Base-by-base conservation (phyloP, 371 early-diverging fungal species). In the Blakeslea trispora region DNA sequence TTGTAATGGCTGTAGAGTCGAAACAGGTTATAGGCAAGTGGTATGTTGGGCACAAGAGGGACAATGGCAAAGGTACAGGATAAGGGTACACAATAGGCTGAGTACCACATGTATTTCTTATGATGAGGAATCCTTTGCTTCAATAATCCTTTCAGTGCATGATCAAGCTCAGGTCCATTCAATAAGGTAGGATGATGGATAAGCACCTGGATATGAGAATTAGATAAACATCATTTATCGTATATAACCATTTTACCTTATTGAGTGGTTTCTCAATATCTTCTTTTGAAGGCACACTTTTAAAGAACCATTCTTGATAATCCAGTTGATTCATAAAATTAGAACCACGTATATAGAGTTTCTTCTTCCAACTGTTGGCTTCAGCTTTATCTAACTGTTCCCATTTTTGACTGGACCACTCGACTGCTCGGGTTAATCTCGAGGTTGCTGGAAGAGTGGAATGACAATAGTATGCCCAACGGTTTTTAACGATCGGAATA, bases 1-100 rank as follows among this genome's bases (percentile, higher is more conserved):
- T 86, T 86, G 71, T 87, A 91, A 55, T 93, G 90, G 45, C 89
- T 88, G 72, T 90, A 90, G 15, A 91, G 71, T 5, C 93, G 86
- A 59, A 89, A 91, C 21, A 89, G 55, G 59, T 93, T 93, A 69
- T 92, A 93, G 19, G 88, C 86, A 14, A 93, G 68, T 0, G 91
- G 91, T 43, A 93, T 84, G 68, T 93, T 93, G 32, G 93, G 93
- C 5, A 91, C 68, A 14, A 91, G 51, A 1, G 93, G 93, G 0
- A 93, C 85, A 55, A 91, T 63, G 5, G 77, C 83, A 75, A 91
- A 90, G 15, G 85, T 72, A 45, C 83, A 77, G 5, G 92, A 69
- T 32, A 91, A 63, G 1, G 93, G 93, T 7, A 91, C 72, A 79
- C 81, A 78, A 45, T 87, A 78, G 18, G 82, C 83, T 45, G 88